Base-by-base conservation (phyloP, 345 rosid species). In the Populus deltoides region DNA sequence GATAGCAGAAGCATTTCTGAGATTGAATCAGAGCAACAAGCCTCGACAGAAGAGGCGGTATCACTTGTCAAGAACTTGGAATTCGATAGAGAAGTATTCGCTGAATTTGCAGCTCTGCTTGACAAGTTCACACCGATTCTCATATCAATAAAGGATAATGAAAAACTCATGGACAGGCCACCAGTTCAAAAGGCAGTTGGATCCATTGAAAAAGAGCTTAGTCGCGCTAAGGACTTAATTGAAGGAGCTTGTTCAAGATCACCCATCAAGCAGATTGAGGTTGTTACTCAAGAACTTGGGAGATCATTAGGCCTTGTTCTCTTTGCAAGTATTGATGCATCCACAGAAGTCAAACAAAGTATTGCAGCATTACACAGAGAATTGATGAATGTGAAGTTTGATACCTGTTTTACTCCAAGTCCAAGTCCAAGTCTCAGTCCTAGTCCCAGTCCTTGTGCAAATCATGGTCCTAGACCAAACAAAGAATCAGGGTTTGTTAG, bases 221-320 rank as follows among this genome's bases (percentile, higher is more conserved):
- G 22, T 41, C 83, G 82, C n/a, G 90, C 85, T 2, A 81, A 86
- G 83, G 73, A 66, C 66, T 68, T 85, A 83, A 78, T 91, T 38
- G 49, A 73, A 55, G 73, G 71, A 72, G 57, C 75, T 73, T 31
- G 73, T 81, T 82, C 90, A 4, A 75, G 84, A 74, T 78, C 80
- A 39, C 73, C 70, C 22, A 33, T 71, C 8, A 87, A 80, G 65
- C 83, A 83, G 74, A 81, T 91, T 43, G 89, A 83, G 75, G 85
- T 80, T n/a, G 45, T 86, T 75, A 68, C 85, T 35, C 89, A 77
- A 59, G 92, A 86, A 80, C 88, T 90, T 72, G 93, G 96, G 61
- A 82, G 96, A 78, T 91, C 96, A 24, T 61, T 91, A 73, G 96
- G 91, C 68, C 93, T 91, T 68, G 83, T 91, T 72, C 82, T 91